A percentile compares a stretch with the other conserved stretches of the same genome.
These are phyloP conservation scores for Tagetes patula DNA, from an alignment of 129 eudicot genomes.

Conservation along the genomic window DNA sequence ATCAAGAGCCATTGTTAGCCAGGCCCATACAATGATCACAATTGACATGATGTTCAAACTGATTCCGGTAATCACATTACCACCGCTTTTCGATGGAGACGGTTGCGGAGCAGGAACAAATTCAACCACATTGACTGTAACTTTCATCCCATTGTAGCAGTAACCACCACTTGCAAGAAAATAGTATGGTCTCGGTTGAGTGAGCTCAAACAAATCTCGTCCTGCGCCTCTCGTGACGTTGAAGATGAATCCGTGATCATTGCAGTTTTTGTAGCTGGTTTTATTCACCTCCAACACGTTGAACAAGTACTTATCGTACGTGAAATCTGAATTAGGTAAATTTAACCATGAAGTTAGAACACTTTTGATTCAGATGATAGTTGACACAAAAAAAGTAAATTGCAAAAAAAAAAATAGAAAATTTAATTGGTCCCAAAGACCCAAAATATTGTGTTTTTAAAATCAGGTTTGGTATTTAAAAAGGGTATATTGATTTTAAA, in stretches of 20 bases:
- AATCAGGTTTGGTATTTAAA: too few relatives aligned
- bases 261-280: conserved; percentile 43
- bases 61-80: background rate
- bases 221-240: conserved; percentile 51
- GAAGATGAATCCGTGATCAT: conserved; percentile 39
- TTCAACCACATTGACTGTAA: conserved; percentile 37
- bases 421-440: background rate
- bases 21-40: conserved; percentile 15
- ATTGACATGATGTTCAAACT: conserved; percentile 2
- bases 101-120: conserved; percentile 29
- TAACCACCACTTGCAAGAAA: conserved; percentile 57
- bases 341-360: background rate
- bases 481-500: too few relatives aligned
- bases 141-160: conserved; percentile 49
- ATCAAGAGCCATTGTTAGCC: background rate
- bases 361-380: background rate
- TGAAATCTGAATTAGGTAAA: conserved; percentile 36
- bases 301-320: conserved; percentile 38
- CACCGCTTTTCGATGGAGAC: conserved; percentile 27
- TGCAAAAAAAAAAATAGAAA: background rate
- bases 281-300: conserved; percentile 52
- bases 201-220: conserved; percentile 51
- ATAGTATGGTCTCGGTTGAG: conserved; percentile 44
- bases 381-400: background rate
- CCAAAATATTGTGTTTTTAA: too few relatives aligned